These are phyloP conservation scores for Thuja plicata DNA, from an alignment of 83 land plant species.

Conservation along the genomic window DNA sequence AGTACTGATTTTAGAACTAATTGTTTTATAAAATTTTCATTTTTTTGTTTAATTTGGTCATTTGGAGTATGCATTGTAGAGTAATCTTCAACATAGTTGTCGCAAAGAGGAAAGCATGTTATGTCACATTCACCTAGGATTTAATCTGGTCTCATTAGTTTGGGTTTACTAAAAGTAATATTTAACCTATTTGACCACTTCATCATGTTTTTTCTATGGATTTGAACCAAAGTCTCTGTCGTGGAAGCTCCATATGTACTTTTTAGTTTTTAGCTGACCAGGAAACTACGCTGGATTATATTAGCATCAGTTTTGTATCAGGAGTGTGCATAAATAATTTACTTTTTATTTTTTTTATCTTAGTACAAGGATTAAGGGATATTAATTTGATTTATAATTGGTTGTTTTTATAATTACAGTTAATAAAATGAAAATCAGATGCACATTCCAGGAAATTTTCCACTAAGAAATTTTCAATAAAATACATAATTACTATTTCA, in stretches of 20 bases:
- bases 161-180: not conserved
- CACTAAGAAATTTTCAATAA: not conserved
- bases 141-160: not conserved
- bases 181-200: not conserved
- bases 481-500: not conserved
- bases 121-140: not conserved
- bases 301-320: constrained; percentile 4
- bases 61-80: not conserved
- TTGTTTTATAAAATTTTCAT: no score
- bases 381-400: no score
- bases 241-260: not conserved
- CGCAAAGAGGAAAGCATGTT: not conserved
- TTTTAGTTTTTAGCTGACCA: no score
- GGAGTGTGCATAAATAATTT: not conserved
- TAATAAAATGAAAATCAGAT: not conserved
- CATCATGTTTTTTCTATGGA: not conserved
- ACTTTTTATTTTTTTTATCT: no score
- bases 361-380: no score
- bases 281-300: no score
- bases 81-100: not conserved
- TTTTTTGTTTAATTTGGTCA: not conserved
- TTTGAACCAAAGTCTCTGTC: not conserved
- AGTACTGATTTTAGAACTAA: not conserved
- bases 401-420: not conserved
- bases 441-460: not conserved